Evolutionary conservation across 768 basidiomycete species (phyloP).

Genomic region (Lentinus brumalis): DNA sequence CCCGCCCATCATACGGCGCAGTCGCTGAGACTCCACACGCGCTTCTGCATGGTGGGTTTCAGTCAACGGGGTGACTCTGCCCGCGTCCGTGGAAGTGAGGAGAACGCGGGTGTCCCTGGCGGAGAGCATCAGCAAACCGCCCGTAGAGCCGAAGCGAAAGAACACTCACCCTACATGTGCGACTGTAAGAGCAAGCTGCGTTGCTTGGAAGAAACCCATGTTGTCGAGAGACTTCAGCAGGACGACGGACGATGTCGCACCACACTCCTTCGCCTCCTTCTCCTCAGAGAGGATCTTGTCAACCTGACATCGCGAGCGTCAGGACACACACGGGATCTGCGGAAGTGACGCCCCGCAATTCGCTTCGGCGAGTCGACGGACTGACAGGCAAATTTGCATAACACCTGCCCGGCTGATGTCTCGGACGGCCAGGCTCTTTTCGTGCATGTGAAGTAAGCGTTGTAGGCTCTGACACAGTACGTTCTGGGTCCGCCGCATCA

Average conservation of each 20-base stretch:
- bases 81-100: slow-evolving; percentile 72
- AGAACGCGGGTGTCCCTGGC: slow-evolving; percentile 56
- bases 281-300: slow-evolving; percentile 75
- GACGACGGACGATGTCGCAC: slow-evolving; percentile 89
- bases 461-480: too few relatives aligned
- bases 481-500: too few relatives aligned
- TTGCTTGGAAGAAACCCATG: slow-evolving; percentile 81
- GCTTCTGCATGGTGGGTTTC: slow-evolving; percentile 96
- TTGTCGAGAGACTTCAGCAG: slow-evolving; percentile 89
- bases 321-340: neutral
- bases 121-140: neutral
- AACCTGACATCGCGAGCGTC: slow-evolving; percentile 44
- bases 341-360: too few relatives aligned
- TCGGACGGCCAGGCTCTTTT: too few relatives aligned
- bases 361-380: too few relatives aligned
- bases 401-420: too few relatives aligned
- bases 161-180: slow-evolving; percentile 84
- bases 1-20: slow-evolving; percentile 89
- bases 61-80: slow-evolving; percentile 82
- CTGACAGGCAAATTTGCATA: too few relatives aligned
- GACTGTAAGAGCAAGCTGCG: slow-evolving; percentile 77
- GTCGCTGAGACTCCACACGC: slow-evolving; percentile 77
- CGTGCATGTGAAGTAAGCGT: too few relatives aligned
- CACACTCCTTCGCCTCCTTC: slow-evolving; percentile 70
- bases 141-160: neutral